A percentile compares a stretch with the other conserved stretches of the same genome.
These are phyloP conservation scores for Trichoderma koningiopsis DNA, from an alignment of 2,329 filamentous ascomycete species.

Conservation along the genomic window DNA sequence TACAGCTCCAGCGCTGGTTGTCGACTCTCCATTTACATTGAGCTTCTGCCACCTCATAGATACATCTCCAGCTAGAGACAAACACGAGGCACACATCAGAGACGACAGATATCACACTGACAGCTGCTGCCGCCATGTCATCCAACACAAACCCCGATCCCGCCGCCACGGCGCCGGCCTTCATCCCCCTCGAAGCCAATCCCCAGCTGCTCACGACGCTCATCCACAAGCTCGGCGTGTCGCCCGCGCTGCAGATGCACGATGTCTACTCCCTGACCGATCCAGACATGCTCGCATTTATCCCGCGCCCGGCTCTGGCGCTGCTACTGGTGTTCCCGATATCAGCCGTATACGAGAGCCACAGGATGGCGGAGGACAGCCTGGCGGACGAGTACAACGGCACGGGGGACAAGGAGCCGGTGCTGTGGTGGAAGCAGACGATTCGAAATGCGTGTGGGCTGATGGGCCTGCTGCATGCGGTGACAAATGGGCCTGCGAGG, in stretches of 20 bases:
- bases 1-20: background rate
- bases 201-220: slow-evolving; percentile 85
- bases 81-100: background rate
- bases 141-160: slow-evolving; percentile 45
- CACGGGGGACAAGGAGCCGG: slow-evolving; percentile 69
- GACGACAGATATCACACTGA: background rate
- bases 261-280: slow-evolving; percentile 93
- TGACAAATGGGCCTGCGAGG: slow-evolving; percentile 73
- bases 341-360: slow-evolving; percentile 74
- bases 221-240: slow-evolving; percentile 80
- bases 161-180: slow-evolving; percentile 45
- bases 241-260: slow-evolving; percentile 74
- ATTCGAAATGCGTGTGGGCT: slow-evolving; percentile 92
- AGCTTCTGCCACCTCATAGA: background rate
- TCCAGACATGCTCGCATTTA: slow-evolving; percentile 77
- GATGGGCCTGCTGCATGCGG: slow-evolving; percentile 83
- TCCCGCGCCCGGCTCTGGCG: slow-evolving; percentile 85
- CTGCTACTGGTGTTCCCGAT: slow-evolving; percentile 92
- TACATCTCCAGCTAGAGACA: background rate
- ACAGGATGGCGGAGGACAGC: slow-evolving; percentile 73
- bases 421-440: slow-evolving; percentile 93
- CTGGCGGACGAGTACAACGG: slow-evolving; percentile 65
- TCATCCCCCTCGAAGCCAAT: slow-evolving; percentile 70
- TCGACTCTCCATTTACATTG: background rate
- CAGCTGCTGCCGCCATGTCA: slow-evolving; percentile 35